Evolutionary conservation across 768 basidiomycete species (phyloP), one percentile per base, ranked within the genome.

Genomic region (Xerocomellus chrysenteron): DNA sequence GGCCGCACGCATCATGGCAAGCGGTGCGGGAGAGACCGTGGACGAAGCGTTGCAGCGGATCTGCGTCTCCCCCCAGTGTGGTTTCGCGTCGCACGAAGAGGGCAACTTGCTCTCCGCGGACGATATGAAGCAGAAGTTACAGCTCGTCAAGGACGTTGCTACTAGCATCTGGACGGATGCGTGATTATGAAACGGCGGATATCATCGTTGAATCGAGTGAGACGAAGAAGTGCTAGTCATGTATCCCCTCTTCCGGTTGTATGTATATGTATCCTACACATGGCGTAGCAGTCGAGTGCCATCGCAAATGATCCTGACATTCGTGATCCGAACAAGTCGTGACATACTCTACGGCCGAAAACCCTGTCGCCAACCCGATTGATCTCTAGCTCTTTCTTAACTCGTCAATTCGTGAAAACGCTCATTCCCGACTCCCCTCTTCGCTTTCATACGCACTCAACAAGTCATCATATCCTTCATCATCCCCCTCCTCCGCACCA

Each of bases 361-460:
- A 5, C 26, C 52, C 19, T 35, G 36, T 51, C 47, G 49, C 53
- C 50, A 56, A 50, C 36, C 56, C 50, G 16, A 47, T 21, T 39
- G 8, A 4, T 4, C 1, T 47, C 39, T 17, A 40, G 11, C 33
- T 8, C 41, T 17, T 13, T 35, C 47, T 32, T 47, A 30, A 16
- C 16, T 41, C 17, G 6, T 49, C 35, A 7, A 16, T 26, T 21
- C 9, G 19, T 40, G 41, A 47, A 51, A 44, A 37, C n/a, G 32
- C 48, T 65, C 65, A 73, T 48, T 68, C 64, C n/a, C 47, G 66
- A 36, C 68, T 66, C 32, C 76, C 77, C 50, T 85, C 86, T 65
- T 90, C 88, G 65, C 89, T 90, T 73, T 91, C 89, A 64, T 92
- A 92, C 19, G 89, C 89, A 67, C 86, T 90, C 56, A 92, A 70